Percentiles rank a stretch among this genome's conserved stretches.
These are phyloP conservation scores for Cladosporium oxysporum DNA, from an alignment of 2,329 filamentous ascomycete genomes.

Conservation along the genomic window DNA sequence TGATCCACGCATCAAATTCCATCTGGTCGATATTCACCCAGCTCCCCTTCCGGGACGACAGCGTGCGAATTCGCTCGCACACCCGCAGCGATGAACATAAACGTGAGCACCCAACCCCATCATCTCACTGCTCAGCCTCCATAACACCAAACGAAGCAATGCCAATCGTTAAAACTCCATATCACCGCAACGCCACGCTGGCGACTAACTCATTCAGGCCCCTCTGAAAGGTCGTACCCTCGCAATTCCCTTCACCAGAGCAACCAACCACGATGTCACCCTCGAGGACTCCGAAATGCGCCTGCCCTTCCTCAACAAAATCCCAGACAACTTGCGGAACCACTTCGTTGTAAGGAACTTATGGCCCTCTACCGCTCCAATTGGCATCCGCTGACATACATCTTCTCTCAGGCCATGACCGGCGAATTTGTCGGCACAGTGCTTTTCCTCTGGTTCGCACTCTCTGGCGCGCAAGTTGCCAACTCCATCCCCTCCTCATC, in stretches of 20 bases:
- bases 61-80: neutral
- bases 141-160: neutral
- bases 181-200: neutral
- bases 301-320: slow-evolving; percentile 30
- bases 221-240: slow-evolving; percentile 32
- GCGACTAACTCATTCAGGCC: neutral
- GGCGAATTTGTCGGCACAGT: slow-evolving; percentile 49
- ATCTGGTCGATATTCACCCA: neutral
- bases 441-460: slow-evolving; percentile 50
- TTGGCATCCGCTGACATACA: neutral
- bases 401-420: slow-evolving; percentile 24
- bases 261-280: slow-evolving; percentile 26
- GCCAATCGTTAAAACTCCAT: neutral
- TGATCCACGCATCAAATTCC: neutral
- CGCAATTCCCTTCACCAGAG: slow-evolving; percentile 37
- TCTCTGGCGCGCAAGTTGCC: slow-evolving; percentile 48
- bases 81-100: slow-evolving; percentile 30
- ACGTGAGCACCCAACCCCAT: slow-evolving; percentile 19
- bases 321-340: slow-evolving; percentile 33
- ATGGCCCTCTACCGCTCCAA: neutral
- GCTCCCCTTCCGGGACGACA: neutral
- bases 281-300: slow-evolving; percentile 31
- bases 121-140: neutral
- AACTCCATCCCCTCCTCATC: slow-evolving; percentile 39
- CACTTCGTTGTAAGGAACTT: slow-evolving; percentile 30